Evolutionary conservation across 352 stramenopile genomes (phyloP), one percentile per base, ranked within the genome.

Genomic region (Pilasporangium apinafurcum): DNA sequence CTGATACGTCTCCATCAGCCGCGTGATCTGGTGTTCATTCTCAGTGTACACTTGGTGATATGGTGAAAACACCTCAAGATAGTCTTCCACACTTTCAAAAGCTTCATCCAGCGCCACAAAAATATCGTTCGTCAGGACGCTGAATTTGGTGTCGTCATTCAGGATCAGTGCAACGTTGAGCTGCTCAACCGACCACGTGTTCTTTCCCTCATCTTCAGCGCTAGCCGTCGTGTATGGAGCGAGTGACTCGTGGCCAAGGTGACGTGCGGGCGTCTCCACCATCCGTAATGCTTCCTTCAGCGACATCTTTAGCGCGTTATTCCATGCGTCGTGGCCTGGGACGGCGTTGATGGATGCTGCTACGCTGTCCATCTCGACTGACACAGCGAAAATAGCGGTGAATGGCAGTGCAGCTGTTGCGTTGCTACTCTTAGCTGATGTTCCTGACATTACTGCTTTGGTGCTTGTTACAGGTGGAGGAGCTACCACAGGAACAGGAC

Each of bases 21-120:
- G 56, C 5, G 59, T 58, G 5, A 87, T 55, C 39, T 96, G 82
- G 6, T 52, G 56, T 39, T 92, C 66, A 48, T 98, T 98, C 28
- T 92, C 72, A 0, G 63, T 56, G 51, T 79, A 97, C 21, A 82
- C 92, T 24, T 95, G 70, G 40, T 86, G 68, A 45, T 83, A 97
- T 12, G 91, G 90, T 1, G 78, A 36, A 43, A 98, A 98, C 0
- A 96, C 65, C 26, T 90, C 68, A 46, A 92, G 68, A 53, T 97
- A 97, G 14, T 95, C 78, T 17, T 89, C 75, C 0, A 95, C 72
- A 2, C 73, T 55, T 26, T 91, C 76, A 38, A 92, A 89, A 0
- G 75, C 77, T 51, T 91, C 78, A 34, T 91, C 81, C 1, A 95
- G 49, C 1, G 79, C 65, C 2, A 86, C 65, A 29, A 93, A 92